A percentile compares a stretch with the other conserved stretches of the same genome.
These are phyloP conservation scores for Chaetomium sp. DNA, from an alignment of 2,329 filamentous ascomycete genomes.

Conservation along the genomic window DNA sequence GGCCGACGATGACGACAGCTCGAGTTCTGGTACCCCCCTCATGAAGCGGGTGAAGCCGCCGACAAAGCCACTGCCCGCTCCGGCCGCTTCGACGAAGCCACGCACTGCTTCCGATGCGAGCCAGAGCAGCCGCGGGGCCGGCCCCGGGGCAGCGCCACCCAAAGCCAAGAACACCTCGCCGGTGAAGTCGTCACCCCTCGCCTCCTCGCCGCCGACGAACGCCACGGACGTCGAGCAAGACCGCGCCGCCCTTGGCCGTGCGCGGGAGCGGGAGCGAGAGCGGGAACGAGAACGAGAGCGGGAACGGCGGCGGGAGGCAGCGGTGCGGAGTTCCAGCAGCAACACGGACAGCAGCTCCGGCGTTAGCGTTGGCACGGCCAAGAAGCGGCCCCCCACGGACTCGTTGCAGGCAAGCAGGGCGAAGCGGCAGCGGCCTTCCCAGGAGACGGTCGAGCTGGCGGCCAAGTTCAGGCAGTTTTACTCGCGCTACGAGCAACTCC, in stretches of 20 bases:
- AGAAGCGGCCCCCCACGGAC: slow-evolving; percentile 30
- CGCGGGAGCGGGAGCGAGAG: slow-evolving; percentile 30
- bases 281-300: slow-evolving; percentile 28
- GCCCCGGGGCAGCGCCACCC: slow-evolving; percentile 21
- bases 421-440: slow-evolving; percentile 48
- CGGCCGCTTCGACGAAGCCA: slow-evolving; percentile 41
- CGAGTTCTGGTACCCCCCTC: slow-evolving; percentile 60
- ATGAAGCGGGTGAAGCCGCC: slow-evolving; percentile 58
- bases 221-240: slow-evolving; percentile 62
- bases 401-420: slow-evolving; percentile 38
- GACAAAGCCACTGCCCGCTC: slow-evolving; percentile 24
- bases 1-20: slow-evolving; percentile 58
- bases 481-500: slow-evolving; percentile 58
- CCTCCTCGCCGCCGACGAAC: slow-evolving; percentile 67
- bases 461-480: slow-evolving; percentile 59
- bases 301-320: slow-evolving; percentile 30
- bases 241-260: slow-evolving; percentile 39
- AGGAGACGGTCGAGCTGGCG: slow-evolving; percentile 56
- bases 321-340: slow-evolving; percentile 35
- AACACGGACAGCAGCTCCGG: slow-evolving; percentile 26
- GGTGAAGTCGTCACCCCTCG: slow-evolving; percentile 63
- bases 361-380: slow-evolving; percentile 15
- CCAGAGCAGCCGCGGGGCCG: slow-evolving; percentile 49
- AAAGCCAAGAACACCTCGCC: slow-evolving; percentile 44
- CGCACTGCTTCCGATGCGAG: slow-evolving; percentile 51